These are phyloP conservation scores for Leishmania gerbilli DNA, from an alignment of 208 protist species.

Conservation along the genomic window DNA sequence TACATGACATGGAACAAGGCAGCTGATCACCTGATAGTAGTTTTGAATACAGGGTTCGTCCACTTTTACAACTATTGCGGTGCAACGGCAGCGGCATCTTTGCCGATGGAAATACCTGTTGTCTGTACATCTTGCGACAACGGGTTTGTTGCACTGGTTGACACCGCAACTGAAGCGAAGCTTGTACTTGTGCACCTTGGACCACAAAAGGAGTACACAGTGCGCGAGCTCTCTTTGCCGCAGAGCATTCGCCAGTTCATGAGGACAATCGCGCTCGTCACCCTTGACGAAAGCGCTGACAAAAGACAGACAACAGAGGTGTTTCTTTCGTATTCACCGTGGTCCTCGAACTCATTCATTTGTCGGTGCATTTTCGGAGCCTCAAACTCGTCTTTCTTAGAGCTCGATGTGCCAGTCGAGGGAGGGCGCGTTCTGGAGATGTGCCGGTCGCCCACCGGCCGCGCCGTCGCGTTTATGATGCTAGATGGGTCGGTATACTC, in stretches of 20 bases:
- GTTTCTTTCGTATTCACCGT: conserved; percentile 31
- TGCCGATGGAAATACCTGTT: conserved; percentile 40
- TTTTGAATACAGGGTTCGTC: conserved; percentile 46
- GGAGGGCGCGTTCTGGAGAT: conserved; percentile 64
- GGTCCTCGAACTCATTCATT: conserved; percentile 20
- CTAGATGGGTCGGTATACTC: conserved; percentile 65
- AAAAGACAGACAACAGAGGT: conserved; percentile 21
- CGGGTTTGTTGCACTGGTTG: conserved; percentile 49
- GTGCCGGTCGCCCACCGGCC: conserved; percentile 49
- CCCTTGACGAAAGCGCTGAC: conserved; percentile 14
- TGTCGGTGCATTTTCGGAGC: conserved; percentile 31
- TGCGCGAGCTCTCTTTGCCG: conserved; percentile 28
- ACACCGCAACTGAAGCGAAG: conserved; percentile 22
- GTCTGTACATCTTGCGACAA: conserved; percentile 41
- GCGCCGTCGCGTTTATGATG: conserved; percentile 56
- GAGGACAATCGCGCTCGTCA: conserved; percentile 21
- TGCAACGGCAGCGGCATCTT: conserved; percentile 20
- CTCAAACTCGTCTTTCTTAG: conserved; percentile 26
- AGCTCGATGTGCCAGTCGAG: conserved; percentile 51
- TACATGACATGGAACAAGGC: conserved; percentile 73
- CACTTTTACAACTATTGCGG: conserved; percentile 69
- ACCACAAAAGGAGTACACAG: conserved; percentile 20
- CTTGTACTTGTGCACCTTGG: conserved; percentile 29
- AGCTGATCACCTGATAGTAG: conserved; percentile 70
- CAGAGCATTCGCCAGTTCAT: conserved; percentile 26